Base-by-base conservation (phyloP, 2,329 filamentous ascomycete species). In the Emericellopsis atlantica region DNA sequence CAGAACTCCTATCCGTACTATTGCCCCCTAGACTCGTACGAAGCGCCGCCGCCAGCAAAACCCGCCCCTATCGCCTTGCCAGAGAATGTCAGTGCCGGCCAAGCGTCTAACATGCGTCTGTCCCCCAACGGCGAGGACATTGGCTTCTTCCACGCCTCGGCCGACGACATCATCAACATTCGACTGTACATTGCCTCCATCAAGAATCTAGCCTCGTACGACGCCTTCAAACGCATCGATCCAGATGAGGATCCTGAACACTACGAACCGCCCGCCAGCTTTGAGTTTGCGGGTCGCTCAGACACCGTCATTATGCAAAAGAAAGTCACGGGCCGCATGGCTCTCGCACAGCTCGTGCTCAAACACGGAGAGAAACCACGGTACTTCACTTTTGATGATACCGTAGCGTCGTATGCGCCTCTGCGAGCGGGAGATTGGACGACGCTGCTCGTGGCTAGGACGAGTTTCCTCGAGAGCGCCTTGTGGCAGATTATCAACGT, bases 381-480 rank as follows among this genome's bases (percentile, higher is more conserved):
- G 12, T 22, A 45, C 2, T 47, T 64, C 6, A 47, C 53, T 6
- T 45, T 43, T 2, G 47, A 46, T 1, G 56, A 58, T 3, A 51
- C 51, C 5, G 57, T 60, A 7, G 34, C 43, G 6, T 52, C 43
- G 1, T 59, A 51, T 41, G 51, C 54, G 21, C 52, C 53, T 4
- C 41, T 64, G 1, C 39, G 44, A 6, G 40, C 51, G 21, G 50
- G 49, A 15, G 44, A 52, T 34, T 50, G 47, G 38, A 47, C 53
- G 12, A 50, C 48, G 36, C 45, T 66, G 2, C 48, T 68, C 4
- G 56, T 65, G 4, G 56, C 61, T 2, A 59, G 53, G 22, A 58
- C 55, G 10, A 62, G 46, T 40, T 54, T 65, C 6, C 49, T 64
- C 2, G 63, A 67, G 44, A 59, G 49, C 40, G 58, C 56, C 33